Evolutionary conservation across 106 monocot genomes (phyloP).

Genomic region (Allium sativum): DNA sequence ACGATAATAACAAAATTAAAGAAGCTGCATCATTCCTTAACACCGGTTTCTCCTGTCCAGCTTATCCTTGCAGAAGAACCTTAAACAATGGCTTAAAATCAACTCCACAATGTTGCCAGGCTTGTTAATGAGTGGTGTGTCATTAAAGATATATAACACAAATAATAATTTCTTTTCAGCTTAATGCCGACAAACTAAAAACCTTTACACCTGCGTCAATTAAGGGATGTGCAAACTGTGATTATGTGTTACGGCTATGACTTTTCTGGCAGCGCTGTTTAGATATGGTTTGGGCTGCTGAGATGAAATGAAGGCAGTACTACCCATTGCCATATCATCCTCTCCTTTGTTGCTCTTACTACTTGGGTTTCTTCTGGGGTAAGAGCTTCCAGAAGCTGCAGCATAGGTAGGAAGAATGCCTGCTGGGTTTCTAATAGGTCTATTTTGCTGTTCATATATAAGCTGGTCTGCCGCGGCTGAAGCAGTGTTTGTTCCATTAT

Average conservation of each 20-base stretch:
- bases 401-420: constrained; percentile 4
- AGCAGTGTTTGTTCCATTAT: constrained; percentile 6
- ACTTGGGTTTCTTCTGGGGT: constrained; percentile 49
- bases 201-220: no score
- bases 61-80: no score
- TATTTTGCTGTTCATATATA: constrained; percentile 29
- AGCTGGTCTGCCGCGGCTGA: constrained; percentile 9
- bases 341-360: constrained; percentile 29
- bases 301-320: background rate
- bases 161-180: no score
- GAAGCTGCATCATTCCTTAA: no score
- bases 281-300: constrained; percentile 27
- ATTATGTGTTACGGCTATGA: constrained; percentile 33
- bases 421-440: constrained; percentile 16
- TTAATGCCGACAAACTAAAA: no score
- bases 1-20: no score
- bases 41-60: no score
- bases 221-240: no score
- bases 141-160: no score
- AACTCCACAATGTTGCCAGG: no score
- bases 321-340: constrained; percentile 20
- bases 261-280: constrained; percentile 30
- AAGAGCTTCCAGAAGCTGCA: constrained; percentile 22
- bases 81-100: no score
- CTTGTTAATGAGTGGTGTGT: no score